A percentile compares a stretch with the other conserved stretches of the same genome.
Evolutionary conservation across 352 stramenopile species (phyloP).

Genomic region (Globisporangium nagaii): DNA sequence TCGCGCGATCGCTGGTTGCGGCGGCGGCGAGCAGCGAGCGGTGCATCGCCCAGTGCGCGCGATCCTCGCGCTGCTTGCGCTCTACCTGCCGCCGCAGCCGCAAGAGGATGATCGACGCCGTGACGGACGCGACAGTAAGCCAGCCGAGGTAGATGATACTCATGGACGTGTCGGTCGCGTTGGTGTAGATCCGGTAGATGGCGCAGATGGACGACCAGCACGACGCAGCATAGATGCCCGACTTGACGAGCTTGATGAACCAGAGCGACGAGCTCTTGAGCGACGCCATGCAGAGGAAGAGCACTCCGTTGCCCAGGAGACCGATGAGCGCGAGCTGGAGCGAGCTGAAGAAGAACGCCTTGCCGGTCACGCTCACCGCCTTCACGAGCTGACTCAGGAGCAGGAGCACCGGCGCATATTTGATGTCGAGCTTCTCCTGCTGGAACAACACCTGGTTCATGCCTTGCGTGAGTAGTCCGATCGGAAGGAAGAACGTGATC

Average conservation of each 20-base stretch:
- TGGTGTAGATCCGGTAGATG: conserved; percentile 30
- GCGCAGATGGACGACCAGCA: conserved; percentile 47
- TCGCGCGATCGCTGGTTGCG: not conserved
- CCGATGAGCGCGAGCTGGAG: conserved; percentile 29
- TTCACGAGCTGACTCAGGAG: conserved; percentile 54
- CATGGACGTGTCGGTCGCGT: conserved; percentile 15
- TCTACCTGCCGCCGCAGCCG: conserved; percentile 14
- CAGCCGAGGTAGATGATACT: conserved; percentile 60
- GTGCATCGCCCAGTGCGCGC: conserved; percentile 12
- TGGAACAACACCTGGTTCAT: conserved; percentile 69
- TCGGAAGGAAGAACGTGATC: conserved; percentile 51
- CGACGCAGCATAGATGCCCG: conserved; percentile 46
- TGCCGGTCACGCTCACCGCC: conserved; percentile 28
- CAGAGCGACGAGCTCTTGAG: conserved; percentile 48
- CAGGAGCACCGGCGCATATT: conserved; percentile 48
- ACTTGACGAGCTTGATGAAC: conserved; percentile 53
- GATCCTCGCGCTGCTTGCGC: conserved; percentile 13
- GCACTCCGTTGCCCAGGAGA: conserved; percentile 24
- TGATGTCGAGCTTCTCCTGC: conserved; percentile 53
- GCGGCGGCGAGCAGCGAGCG: conserved; percentile 5
- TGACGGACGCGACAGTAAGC: conserved; percentile 31
- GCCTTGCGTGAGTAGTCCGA: conserved; percentile 46
- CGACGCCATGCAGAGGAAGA: conserved; percentile 30
- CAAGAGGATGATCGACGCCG: conserved; percentile 15
- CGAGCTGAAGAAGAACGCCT: conserved; percentile 43